These are phyloP conservation scores for Suillus ampliporus DNA, from an alignment of 768 basidiomycete species.

Conservation along the genomic window DNA sequence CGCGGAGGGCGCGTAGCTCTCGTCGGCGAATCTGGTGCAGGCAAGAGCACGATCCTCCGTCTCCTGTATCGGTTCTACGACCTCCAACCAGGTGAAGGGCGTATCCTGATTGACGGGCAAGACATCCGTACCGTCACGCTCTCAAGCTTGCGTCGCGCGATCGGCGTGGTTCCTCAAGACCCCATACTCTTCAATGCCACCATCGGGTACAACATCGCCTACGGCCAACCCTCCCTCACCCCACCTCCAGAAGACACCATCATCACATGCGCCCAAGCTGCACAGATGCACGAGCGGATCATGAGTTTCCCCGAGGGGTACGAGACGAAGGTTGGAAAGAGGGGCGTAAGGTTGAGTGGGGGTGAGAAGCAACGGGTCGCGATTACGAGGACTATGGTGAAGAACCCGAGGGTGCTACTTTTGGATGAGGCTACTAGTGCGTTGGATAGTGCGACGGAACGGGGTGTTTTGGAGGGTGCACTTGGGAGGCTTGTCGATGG, in stretches of 20 bases:
- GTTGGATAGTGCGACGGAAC: conserved; percentile 88
- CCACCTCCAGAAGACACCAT: conserved; percentile 65
- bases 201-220: conserved; percentile 78
- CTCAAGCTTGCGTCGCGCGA: conserved; percentile 73
- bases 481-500: conserved; percentile 13
- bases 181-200: conserved; percentile 72
- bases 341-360: conserved; percentile 87
- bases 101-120: conserved; percentile 84
- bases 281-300: conserved; percentile 89
- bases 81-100: conserved; percentile 74
- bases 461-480: conserved; percentile 77
- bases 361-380: conserved; percentile 92
- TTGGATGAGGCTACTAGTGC: conserved; percentile 83
- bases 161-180: conserved; percentile 81
- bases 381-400: conserved; percentile 85
- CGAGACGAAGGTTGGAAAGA: conserved; percentile 86
- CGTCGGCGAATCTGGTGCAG: conserved; percentile 82
- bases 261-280: conserved; percentile 77
- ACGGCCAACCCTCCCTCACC: conserved; percentile 55
- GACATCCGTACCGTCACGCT: conserved; percentile 91
- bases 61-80: conserved; percentile 94
- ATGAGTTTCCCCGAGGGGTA: conserved; percentile 85
- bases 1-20: conserved; percentile 89
- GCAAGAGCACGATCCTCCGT: conserved; percentile 86
- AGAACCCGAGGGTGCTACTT: conserved; percentile 84